Conservation (phyloP, 1,284 basidiomycete genomes). For the Fomitopsis palustris region DNA sequence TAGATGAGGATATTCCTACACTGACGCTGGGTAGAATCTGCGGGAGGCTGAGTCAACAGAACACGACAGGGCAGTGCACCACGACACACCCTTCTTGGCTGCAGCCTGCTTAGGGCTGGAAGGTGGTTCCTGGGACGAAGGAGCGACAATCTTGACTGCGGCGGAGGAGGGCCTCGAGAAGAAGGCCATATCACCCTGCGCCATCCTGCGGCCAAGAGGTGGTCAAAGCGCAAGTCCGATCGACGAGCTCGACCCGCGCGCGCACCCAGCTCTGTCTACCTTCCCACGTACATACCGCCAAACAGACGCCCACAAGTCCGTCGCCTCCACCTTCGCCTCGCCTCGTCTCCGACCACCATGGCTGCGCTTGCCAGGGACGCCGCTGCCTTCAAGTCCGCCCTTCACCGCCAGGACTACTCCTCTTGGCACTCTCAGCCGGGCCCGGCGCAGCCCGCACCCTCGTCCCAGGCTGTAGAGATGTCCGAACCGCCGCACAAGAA, state of each 20-base stretch:
- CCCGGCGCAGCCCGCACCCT: slow-evolving; percentile 29
- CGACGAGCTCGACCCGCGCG: background rate
- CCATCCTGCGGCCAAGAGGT: slow-evolving; percentile 26
- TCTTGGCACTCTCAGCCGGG: slow-evolving; percentile 70
- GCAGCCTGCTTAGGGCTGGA: slow-evolving; percentile 29
- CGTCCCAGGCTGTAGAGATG: slow-evolving; percentile 10
- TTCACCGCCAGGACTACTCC: slow-evolving; percentile 60
- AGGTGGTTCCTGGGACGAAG: slow-evolving; percentile 36
- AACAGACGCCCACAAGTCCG: slow-evolving; percentile 14
- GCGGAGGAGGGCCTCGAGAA: slow-evolving; percentile 48
- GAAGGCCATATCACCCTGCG: slow-evolving; percentile 33
- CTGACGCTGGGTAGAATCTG: slow-evolving; percentile 71
- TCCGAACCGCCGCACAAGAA: slow-evolving; percentile 41
- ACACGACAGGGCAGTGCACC: slow-evolving; percentile 7
- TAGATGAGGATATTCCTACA: slow-evolving; percentile 88
- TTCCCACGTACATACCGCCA: slow-evolving; percentile 5
- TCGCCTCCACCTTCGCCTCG: background rate
- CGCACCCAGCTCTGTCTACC: background rate
- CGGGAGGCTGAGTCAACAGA: slow-evolving; percentile 9
- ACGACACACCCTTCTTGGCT: slow-evolving; percentile 39
- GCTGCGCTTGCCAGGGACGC: slow-evolving; percentile 61
- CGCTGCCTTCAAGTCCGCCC: slow-evolving; percentile 60
- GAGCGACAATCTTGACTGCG: slow-evolving; percentile 56
- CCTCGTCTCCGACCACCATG: slow-evolving; percentile 37
- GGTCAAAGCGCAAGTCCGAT: slow-evolving; percentile 6